These are phyloP conservation scores for Lineolata rhizophorae DNA, from an alignment of 495 filamentous ascomycete species.

Conservation along the genomic window DNA sequence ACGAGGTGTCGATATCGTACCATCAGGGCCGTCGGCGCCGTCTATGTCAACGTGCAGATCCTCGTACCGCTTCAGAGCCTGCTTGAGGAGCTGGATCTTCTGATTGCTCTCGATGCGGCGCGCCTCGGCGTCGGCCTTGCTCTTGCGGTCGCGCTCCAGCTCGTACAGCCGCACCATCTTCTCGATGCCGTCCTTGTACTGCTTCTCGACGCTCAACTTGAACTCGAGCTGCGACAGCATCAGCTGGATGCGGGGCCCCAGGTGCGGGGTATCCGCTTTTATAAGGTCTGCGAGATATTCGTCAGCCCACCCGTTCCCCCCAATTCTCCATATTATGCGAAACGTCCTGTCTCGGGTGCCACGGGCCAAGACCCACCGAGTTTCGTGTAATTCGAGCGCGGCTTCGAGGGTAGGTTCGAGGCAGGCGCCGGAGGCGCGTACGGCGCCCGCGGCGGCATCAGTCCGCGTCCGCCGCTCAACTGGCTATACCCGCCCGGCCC, in stretches of 20 bases:
- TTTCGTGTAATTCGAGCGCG: conserved; percentile 80
- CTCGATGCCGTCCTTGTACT: conserved; percentile 97
- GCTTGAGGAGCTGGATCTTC: conserved; percentile 89
- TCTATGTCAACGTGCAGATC: conserved; percentile 96
- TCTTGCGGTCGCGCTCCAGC: conserved; percentile 95
- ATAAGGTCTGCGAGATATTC: no score
- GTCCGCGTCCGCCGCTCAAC: conserved; percentile 28
- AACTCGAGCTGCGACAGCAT: conserved; percentile 99
- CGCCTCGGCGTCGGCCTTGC: conserved; percentile 74
- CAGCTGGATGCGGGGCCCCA: conserved; percentile 92
- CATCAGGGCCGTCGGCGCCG: conserved; percentile 57
- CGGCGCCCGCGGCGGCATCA: conserved; percentile 69
- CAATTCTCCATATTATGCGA: not conserved
- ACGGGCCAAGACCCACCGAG: conserved; percentile 41
- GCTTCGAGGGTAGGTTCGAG: conserved; percentile 42
- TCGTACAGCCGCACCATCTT: conserved; percentile 98
- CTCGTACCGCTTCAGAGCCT: conserved; percentile 89
- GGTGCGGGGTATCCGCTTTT: conserved; percentile 91
- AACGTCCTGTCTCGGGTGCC: not conserved
- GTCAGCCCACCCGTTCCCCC: no score
- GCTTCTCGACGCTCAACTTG: conserved; percentile 95
- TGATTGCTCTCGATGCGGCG: conserved; percentile 84
- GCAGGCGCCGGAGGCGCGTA: conserved; percentile 50
- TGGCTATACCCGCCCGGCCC: conserved; percentile 33
- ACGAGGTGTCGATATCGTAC: conserved; percentile 24